These are phyloP conservation scores for Pichia kudriavzevii DNA, from an alignment of 1,139 yeast species.

Conservation along the genomic window DNA sequence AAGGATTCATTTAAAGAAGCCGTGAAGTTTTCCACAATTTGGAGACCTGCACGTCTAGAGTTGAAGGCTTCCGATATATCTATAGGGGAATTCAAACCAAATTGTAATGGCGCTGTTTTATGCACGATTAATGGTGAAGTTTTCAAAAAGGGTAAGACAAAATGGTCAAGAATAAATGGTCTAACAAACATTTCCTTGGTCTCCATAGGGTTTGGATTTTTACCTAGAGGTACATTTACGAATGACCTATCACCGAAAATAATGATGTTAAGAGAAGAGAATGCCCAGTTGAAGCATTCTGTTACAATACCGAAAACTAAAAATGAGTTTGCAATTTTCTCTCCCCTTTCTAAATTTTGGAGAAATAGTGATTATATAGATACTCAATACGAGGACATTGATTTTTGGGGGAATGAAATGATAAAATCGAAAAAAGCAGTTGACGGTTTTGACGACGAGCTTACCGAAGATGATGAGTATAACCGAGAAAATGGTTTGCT, in stretches of 20 bases:
- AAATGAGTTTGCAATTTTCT: slow-evolving; percentile 43
- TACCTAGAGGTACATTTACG: neutral
- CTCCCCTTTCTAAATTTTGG: too few species aligned
- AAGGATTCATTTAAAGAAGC: slow-evolving; percentile 10
- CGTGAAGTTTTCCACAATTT: slow-evolving; percentile 11
- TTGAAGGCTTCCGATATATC: slow-evolving; percentile 16
- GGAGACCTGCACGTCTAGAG: slow-evolving; percentile 16
- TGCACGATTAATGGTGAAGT: slow-evolving; percentile 15
- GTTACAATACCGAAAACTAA: slow-evolving; percentile 38
- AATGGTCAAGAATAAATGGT: slow-evolving; percentile 14
- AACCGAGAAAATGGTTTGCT: neutral
- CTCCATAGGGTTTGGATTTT: slow-evolving; percentile 10
- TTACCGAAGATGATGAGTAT: neutral
- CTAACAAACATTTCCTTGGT: slow-evolving; percentile 5
- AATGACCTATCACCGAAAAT: slow-evolving; percentile 4
- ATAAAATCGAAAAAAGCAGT: slow-evolving; percentile 4
- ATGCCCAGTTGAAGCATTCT: slow-evolving; percentile 45
- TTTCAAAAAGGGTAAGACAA: slow-evolving; percentile 10
- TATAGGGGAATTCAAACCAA: slow-evolving; percentile 2
- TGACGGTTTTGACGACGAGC: neutral
- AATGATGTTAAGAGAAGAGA: slow-evolving; percentile 46
- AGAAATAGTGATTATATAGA: neutral
- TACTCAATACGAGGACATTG: slow-evolving; percentile 6
- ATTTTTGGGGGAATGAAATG: neutral
- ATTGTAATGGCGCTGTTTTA: slow-evolving; percentile 8